Evolutionary conservation across 331 rosid genomes (phyloP).

Genomic region (Phaseolus coccineus): DNA sequence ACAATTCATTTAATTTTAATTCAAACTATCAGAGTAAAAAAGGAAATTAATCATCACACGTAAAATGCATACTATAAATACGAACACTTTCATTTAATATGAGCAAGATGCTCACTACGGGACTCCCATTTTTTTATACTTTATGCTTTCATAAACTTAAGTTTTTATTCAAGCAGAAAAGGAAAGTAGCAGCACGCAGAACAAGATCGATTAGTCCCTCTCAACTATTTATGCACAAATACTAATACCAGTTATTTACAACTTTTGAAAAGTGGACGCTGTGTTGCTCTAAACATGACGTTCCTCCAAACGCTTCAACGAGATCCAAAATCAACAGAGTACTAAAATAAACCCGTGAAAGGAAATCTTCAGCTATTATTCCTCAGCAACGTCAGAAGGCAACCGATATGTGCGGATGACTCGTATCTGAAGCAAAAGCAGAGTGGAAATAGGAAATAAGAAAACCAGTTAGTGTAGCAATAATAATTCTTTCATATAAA

Average conservation of each 20-base stretch:
- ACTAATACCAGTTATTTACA: constrained; percentile 36
- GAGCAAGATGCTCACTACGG: no score
- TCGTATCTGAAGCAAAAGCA: constrained; percentile 54
- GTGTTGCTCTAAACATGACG: constrained; percentile 19
- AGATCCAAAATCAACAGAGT: constrained; percentile 16
- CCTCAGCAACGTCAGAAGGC: constrained; percentile 45
- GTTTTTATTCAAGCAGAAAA: background rate
- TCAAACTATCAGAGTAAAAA: no score
- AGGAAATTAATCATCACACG: no score
- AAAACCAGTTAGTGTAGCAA: constrained; percentile 8
- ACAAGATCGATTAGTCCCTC: background rate
- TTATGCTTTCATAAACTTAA: background rate
- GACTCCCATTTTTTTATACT: background rate
- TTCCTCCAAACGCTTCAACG: constrained; percentile 4
- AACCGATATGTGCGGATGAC: constrained; percentile 51
- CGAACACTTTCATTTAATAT: no score
- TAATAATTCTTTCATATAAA: constrained; percentile 21
- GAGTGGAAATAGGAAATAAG: constrained; percentile 35
- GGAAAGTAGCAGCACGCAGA: background rate
- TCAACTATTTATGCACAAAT: background rate
- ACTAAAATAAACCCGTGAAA: background rate
- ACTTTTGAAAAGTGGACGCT: constrained; percentile 33
- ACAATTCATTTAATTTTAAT: no score
- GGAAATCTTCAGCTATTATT: constrained; percentile 41
- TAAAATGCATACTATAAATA: no score